Evolutionary conservation across 2,329 filamentous ascomycete genomes (phyloP), one percentile per base, ranked within the genome.

Genomic region (Amylocarpus encephaloides): DNA sequence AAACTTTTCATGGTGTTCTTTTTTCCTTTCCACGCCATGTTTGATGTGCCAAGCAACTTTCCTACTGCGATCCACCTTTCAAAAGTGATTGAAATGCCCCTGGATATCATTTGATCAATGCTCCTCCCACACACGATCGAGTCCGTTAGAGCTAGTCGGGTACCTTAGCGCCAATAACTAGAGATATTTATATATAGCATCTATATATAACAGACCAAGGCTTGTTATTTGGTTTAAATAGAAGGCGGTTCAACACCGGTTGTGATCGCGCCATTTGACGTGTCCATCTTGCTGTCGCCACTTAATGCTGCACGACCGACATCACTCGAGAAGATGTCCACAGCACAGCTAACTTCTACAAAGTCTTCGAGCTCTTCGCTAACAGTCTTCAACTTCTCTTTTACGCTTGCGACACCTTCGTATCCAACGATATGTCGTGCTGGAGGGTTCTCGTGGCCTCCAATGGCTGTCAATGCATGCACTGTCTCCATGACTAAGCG

Each of bases 311-410:
- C 63, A 36, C 50, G 50, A 3, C 62, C 54, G 26, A 64, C 57
- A 52, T 63, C 62, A 46, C 62, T 66, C 39, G 61, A 60, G 33
- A 64, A 64, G 12, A 65, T 64, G 57, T 66, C 64, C 5, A 65
- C 64, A 1, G 62, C 60, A 49, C 62, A 76, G 62, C 90, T 96
- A 22, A 90, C 85, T 61, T 95, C 89, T 26, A 95, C 85, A 68
- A 97, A 97, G 59, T 97, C 93, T 67, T 97, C 93, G 50, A 97
- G 72, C 71, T 97, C 93, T 67, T 97, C 91, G 56, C 89, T 95
- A 2, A 96, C 88, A 1, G 90, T 96, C 72, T 94, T 95, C 49
- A 98, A 73, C 71, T 97, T 97, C 70, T 97, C 93, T 67, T 92
- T 94, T 35, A 97, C 92, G 36, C 87, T 87, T 5, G 82, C 77